phyloP scores from a whole-genome alignment of 2,329 filamentous ascomycete genomes.

The Lachnellula suecica region DNA sequence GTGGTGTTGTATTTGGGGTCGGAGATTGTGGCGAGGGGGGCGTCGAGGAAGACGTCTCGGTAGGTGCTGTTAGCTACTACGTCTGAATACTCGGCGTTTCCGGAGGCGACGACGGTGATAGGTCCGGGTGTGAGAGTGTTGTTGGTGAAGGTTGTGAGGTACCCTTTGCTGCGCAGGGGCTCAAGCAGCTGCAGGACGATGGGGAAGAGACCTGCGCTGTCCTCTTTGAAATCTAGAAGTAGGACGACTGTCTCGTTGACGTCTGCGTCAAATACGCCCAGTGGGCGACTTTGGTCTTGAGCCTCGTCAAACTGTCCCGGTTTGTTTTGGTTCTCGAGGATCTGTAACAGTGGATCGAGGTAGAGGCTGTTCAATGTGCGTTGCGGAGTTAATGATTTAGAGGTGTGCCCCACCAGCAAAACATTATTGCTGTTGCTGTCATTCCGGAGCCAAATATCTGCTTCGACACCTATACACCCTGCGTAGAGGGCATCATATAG shows the following conservation, averaged over 20 bases:
- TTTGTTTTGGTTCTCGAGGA: slow-evolving; percentile 51
- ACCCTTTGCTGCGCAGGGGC: slow-evolving; percentile 38
- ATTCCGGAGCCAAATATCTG: slow-evolving; percentile 60
- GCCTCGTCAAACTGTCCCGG: neutral
- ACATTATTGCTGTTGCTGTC: slow-evolving; percentile 33
- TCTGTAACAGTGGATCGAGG: slow-evolving; percentile 56
- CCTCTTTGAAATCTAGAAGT: slow-evolving; percentile 50
- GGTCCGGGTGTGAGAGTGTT: slow-evolving; percentile 30
- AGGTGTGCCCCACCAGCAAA: slow-evolving; percentile 57
- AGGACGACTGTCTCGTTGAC: slow-evolving; percentile 37
- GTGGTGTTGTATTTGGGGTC: slow-evolving; percentile 21
- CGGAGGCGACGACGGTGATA: slow-evolving; percentile 49
- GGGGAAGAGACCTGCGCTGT: slow-evolving; percentile 37
- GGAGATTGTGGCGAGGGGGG: slow-evolving; percentile 34
- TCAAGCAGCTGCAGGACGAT: slow-evolving; percentile 39
- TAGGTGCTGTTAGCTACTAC: slow-evolving; percentile 37
- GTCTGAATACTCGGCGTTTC: slow-evolving; percentile 42
- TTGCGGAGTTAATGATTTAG: slow-evolving; percentile 48
- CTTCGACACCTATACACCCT: slow-evolving; percentile 56
- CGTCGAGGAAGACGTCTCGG: slow-evolving; percentile 47
- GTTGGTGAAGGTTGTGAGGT: slow-evolving; percentile 36
- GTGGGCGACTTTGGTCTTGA: slow-evolving; percentile 45
- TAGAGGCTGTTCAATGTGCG: slow-evolving; percentile 57
- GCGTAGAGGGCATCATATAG: slow-evolving; percentile 51
- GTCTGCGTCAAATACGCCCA: slow-evolving; percentile 5